These are phyloP conservation scores for Penicillium crystallinum DNA, from an alignment of 495 filamentous ascomycete genomes.

Conservation along the genomic window DNA sequence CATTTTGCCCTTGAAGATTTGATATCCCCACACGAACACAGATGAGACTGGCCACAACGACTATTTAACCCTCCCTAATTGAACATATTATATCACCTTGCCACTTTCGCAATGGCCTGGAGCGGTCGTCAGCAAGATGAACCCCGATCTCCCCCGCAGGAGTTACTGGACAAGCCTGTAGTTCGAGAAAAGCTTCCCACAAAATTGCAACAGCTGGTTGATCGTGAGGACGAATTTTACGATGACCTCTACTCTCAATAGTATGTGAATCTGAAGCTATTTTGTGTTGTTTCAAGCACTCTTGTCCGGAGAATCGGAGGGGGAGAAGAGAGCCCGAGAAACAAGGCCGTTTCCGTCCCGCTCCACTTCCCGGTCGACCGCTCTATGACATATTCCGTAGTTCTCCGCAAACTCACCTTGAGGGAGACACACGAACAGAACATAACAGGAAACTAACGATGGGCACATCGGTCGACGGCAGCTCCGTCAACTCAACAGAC, in stretches of 20 bases:
- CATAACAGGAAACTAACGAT: constrained; percentile 12
- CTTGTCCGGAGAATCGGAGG: not conserved
- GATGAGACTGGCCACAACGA: not conserved
- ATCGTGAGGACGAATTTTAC: constrained; percentile 72
- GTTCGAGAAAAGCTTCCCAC: constrained; percentile 59
- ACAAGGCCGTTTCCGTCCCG: not conserved
- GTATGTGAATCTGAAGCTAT: constrained; percentile 48
- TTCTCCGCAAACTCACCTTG: not conserved
- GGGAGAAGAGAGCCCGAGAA: not conserved
- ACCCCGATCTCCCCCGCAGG: constrained; percentile 17
- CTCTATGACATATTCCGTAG: constrained; percentile 5
- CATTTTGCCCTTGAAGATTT: not conserved
- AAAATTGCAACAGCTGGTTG: constrained; percentile 66
- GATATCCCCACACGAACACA: not conserved
- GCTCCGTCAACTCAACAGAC: constrained; percentile 76
- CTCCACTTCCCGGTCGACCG: constrained; percentile 5
- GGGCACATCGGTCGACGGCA: constrained; percentile 27
- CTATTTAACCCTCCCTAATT: not conserved
- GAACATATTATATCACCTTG: not conserved
- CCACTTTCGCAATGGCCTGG: constrained; percentile 30
- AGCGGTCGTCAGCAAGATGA: constrained; percentile 27
- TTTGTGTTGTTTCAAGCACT: not conserved
- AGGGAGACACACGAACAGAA: not conserved
- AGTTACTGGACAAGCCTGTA: constrained; percentile 46
- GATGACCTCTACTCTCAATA: constrained; percentile 73